Evolutionary conservation across 2,329 filamentous ascomycete species (phyloP), one percentile per base, ranked within the genome.

Genomic region (Pseudogymnoascus sp.): DNA sequence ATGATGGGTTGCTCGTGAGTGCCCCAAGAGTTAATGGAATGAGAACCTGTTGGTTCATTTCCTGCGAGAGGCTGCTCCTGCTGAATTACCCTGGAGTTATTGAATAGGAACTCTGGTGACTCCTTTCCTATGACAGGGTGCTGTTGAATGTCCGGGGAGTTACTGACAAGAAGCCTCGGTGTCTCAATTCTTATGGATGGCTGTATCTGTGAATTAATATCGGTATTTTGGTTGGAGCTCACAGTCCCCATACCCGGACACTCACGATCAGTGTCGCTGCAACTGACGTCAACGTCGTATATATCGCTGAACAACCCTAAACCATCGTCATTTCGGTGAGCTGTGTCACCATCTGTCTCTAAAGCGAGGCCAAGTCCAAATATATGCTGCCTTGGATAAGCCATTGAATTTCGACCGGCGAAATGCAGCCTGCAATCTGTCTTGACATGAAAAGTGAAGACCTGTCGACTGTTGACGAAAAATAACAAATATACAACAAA

Each of bases 381-480:
- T 30, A 30, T 12, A 30, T 28, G 45, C 9, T 30, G 26, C 9
- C 15, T 30, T 52, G 45, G 45, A 30, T n/a, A 52, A 30, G 9
- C 1, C 45, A 52, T 52, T 52, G 45, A 19, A 52, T 52, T 18
- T 52, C 45, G 45, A 52, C 45, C 45, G 3, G 45, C 45, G 45
- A 30, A 30, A 30, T 18, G 3, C 10, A 15, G 41, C 15, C 6
- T 48, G 8, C 26, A 52, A 30, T 15, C n/a, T 52, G 45, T 52
- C 13, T 48, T 52, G 45, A 18, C 15, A 13, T 30, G 26, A 52
- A 19, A 10, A 18, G 9, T 12, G 7, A 19, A 18, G 12, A 12
- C 8, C 30, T n/a, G 23, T 18, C 3, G 38, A 41, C n/a, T 41
- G 13, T n/a, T 5, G 23, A 28, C 8, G 41, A 48, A 10, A 13